Percentiles rank a stretch among this genome's conserved stretches.
These are phyloP conservation scores for Schrenkiella parvula DNA, from an alignment of 345 rosid species.

Conservation along the genomic window DNA sequence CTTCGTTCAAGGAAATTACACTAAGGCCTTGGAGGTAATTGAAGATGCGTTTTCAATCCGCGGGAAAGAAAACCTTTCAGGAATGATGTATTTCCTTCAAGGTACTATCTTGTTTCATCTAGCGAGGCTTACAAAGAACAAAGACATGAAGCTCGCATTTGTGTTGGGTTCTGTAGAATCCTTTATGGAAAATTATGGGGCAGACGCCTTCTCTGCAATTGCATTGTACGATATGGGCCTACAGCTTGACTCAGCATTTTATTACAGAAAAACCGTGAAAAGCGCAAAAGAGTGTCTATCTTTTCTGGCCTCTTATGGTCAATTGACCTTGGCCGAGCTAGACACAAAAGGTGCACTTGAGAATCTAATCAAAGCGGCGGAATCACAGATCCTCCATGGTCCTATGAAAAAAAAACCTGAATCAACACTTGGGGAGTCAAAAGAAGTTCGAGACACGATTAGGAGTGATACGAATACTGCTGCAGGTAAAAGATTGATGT, in stretches of 20 bases:
- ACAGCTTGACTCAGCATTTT: not conserved
- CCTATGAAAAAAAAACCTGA: not conserved
- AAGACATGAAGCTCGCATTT: not conserved
- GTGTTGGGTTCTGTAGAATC: not conserved
- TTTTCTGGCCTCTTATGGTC: not conserved
- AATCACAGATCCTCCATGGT: not conserved
- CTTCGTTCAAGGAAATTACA: slow-evolving; percentile 1
- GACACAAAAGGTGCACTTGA: not conserved
- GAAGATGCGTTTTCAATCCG: not conserved
- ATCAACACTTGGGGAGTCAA: not conserved
- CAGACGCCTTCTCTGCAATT: not conserved
- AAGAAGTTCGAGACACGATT: not conserved
- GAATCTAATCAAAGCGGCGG: not conserved
- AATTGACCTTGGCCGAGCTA: not conserved
- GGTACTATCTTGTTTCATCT: not conserved
- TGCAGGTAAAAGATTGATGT: not conserved
- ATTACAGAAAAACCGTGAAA: not conserved
- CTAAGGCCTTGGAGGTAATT: slow-evolving; percentile 17
- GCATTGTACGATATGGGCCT: not conserved
- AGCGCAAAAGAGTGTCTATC: not conserved
- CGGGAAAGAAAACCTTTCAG: not conserved
- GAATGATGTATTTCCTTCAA: not conserved
- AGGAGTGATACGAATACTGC: not conserved
- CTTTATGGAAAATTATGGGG: not conserved
- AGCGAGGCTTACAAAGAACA: not conserved